Evolutionary conservation across 495 filamentous ascomycete species (phyloP), one percentile per base, ranked within the genome.

Genomic region (Terfezia boudieri): DNA sequence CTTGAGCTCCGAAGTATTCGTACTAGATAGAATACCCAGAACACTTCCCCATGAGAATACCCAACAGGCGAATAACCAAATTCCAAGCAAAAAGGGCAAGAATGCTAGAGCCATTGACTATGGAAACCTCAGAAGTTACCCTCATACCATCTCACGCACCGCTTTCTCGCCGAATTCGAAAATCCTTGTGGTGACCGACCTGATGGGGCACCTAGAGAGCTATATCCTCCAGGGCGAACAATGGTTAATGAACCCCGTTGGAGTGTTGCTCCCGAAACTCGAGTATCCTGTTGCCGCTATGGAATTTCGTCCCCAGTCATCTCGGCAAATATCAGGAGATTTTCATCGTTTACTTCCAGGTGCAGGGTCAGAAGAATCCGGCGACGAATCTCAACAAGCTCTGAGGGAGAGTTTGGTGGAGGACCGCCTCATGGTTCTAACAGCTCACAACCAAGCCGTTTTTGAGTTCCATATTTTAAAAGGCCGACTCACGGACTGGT

Each of bases 121-220:
- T 48, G 83, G 84, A 12, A 78, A 78, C 14, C 72, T 87, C 46
- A 84, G 83, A n/a, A 68, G 69, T 7, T 96, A 94, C 67, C 76
- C 89, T 53, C 74, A 81, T 59, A 78, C 76, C 23, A 78, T 96
- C 43, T 82, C 74, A 20, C 77, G 84, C 46, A 68, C 79, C 16
- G 73, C 78, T 0, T 96, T 95, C 66, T 92, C 87, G 9, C 70
- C 79, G 7, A 82, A 92, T 60, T 85, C 85, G 67, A 76, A 74
- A 53, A 75, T 94, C 52, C 65, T 96, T 14, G 83, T 79, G 8
- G 76, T 79, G 12, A 78, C 80, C 37, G 92, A 95, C 66, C 64
- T 96, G 22, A 79, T 80, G 51, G 92, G 92, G 32, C 82, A 79
- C 65, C 74, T 99, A 35, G 88, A 95, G 63, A 84, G 79, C 12